These are phyloP conservation scores for Zoysia matrella DNA, from an alignment of 202 grass and related monocot species.

Conservation along the genomic window DNA sequence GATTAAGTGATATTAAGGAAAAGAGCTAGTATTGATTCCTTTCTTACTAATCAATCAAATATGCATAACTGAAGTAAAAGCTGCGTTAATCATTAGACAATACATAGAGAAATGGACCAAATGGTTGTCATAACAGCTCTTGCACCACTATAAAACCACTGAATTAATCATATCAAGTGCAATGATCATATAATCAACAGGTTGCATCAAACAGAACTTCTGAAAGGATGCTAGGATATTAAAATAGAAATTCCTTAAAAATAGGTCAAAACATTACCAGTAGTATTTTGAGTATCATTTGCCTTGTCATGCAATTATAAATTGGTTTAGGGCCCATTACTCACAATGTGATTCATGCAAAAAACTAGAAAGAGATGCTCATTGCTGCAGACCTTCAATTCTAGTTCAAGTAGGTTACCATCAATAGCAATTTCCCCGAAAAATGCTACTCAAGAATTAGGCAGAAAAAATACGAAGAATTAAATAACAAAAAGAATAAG, in stretches of 20 bases:
- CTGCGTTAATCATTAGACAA: constrained; percentile 3
- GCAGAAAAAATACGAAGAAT: neutral
- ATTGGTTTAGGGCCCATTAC: neutral
- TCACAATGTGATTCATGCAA: neutral
- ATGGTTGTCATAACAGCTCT: too few species aligned
- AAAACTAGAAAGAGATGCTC: neutral
- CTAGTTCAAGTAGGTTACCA: constrained; percentile 23
- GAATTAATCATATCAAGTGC: too few species aligned
- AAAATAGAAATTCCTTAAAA: neutral
- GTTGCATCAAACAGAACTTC: too few species aligned
- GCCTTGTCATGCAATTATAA: neutral
- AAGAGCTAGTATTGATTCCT: neutral
- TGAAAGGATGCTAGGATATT: neutral
- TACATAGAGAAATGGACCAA: too few species aligned
- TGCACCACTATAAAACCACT: too few species aligned
- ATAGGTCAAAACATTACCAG: neutral
- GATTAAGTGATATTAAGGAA: neutral
- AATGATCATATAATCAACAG: too few species aligned
- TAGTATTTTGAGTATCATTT: too few species aligned
- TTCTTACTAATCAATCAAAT: constrained; percentile 24
- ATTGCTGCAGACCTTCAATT: constrained; percentile 4
- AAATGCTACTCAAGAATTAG: neutral
- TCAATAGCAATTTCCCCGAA: constrained; percentile 12
- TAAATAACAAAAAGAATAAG: constrained; percentile 21
- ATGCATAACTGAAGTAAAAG: neutral